Percentiles rank a stretch among this genome's conserved stretches.
These are phyloP conservation scores for Geotrichum ghanense DNA, from an alignment of 805 yeast species.

Conservation along the genomic window DNA sequence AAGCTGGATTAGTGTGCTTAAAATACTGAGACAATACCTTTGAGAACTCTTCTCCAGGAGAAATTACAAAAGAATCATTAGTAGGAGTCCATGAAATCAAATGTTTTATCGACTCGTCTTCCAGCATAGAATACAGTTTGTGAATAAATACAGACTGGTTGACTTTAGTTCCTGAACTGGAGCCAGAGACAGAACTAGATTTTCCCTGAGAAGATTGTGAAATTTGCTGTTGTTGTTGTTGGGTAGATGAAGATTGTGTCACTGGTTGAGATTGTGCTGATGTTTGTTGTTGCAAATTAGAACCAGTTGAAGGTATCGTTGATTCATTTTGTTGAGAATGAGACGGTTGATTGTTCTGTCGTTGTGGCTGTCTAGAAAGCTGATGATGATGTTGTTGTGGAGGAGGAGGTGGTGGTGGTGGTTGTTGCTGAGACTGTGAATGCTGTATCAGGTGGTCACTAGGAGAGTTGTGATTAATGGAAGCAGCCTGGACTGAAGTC, in stretches of 20 bases:
- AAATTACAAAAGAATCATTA: conserved; percentile 63
- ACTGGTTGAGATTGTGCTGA: no score
- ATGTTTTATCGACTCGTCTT: conserved; percentile 58
- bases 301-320: no score
- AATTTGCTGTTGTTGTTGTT: not conserved
- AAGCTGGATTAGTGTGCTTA: conserved; percentile 88
- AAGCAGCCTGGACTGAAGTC: not conserved
- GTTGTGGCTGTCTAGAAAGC: not conserved
- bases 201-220: no score
- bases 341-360: no score
- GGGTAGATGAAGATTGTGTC: no score
- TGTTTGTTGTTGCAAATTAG: no score
- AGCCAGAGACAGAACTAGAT: not conserved
- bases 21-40: conserved; percentile 62
- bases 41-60: conserved; percentile 80
- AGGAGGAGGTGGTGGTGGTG: no score
- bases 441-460: not conserved
- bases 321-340: no score
- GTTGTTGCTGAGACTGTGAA: not conserved
- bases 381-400: not conserved
- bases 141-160: conserved; percentile 66
- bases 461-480: not conserved
- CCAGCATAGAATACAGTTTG: conserved; percentile 80
- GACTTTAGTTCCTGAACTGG: conserved; percentile 19
- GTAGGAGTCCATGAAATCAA: conserved; percentile 78